A percentile compares a stretch with the other conserved stretches of the same genome.
Conservation (phyloP, 1,284 basidiomycete genomes). For the Golubevia sp. region DNA sequence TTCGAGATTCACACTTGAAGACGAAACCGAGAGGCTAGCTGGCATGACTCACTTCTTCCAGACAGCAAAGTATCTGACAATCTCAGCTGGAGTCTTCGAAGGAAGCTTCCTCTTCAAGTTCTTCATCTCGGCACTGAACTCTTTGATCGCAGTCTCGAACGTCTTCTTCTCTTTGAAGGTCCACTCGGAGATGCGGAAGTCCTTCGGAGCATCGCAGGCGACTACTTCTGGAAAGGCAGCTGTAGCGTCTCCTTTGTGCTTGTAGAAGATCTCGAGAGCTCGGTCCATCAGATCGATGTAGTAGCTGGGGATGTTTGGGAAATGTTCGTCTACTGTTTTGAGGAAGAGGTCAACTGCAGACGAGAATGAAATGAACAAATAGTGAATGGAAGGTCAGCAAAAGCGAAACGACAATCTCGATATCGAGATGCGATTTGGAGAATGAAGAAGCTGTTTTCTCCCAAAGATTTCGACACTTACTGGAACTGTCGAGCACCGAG, state of each 20-base stretch:
- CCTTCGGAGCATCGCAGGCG: conserved; percentile 71
- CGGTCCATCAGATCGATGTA: conserved; percentile 81
- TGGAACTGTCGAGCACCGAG: not conserved
- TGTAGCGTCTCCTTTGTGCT: conserved; percentile 71
- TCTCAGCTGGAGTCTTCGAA: conserved; percentile 73
- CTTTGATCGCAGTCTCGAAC: conserved; percentile 75
- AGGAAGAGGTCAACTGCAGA: conserved; percentile 9
- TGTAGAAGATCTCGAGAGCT: conserved; percentile 77
- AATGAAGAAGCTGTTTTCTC: too few species aligned
- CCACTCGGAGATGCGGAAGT: conserved; percentile 66
- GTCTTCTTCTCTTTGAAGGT: conserved; percentile 71
- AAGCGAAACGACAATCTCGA: too few species aligned
- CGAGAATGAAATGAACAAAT: too few species aligned
- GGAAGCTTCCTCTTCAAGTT: conserved; percentile 76
- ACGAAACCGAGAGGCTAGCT: conserved; percentile 1
- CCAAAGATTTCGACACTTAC: not conserved
- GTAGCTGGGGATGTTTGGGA: conserved; percentile 74
- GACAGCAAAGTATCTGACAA: conserved; percentile 79
- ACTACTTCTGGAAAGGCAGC: conserved; percentile 80
- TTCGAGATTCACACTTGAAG: not conserved
- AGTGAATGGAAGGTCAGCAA: too few species aligned
- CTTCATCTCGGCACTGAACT: conserved; percentile 77
- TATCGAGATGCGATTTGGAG: too few species aligned
- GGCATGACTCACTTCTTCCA: conserved; percentile 76
- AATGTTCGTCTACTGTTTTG: conserved; percentile 56